Percentiles rank a stretch among this genome's conserved stretches.
Conservation (phyloP, 768 basidiomycete genomes). For the Mycena epipterygia region DNA sequence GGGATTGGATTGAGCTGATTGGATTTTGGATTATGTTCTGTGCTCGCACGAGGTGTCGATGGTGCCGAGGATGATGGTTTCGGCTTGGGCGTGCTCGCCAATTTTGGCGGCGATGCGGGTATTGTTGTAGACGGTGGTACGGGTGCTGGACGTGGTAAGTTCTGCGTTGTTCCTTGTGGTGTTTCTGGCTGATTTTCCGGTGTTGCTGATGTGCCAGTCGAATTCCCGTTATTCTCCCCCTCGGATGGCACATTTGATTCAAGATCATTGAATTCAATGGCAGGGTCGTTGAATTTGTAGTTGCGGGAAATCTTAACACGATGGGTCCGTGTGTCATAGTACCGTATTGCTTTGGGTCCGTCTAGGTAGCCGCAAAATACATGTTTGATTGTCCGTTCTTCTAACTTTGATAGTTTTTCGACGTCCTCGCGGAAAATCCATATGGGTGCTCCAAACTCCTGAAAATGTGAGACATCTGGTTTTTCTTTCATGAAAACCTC, state of each 20-base stretch:
- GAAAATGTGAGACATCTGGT: constrained; percentile 24
- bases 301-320: constrained; percentile 17
- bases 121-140: neutral
- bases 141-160: neutral
- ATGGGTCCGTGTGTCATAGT: constrained; percentile 24
- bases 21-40: neutral
- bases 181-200: neutral
- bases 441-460: constrained; percentile 30
- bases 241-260: constrained; percentile 2
- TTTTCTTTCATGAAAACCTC: constrained; percentile 17
- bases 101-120: neutral
- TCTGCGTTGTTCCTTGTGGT: neutral
- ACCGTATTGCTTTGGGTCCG: constrained; percentile 13
- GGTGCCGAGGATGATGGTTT: neutral
- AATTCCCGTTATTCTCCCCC: constrained; percentile 10
- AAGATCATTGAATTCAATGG: neutral
- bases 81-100: neutral
- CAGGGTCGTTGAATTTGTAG: constrained; percentile 4
- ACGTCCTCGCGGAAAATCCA: constrained; percentile 24
- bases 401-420: constrained; percentile 13
- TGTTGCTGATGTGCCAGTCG: constrained; percentile 1
- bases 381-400: constrained; percentile 1
- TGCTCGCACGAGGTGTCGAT: neutral
- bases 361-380: constrained; percentile 26
- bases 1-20: constrained; percentile 22